Evolutionary conservation across 306 rosid species (phyloP), one percentile per base, ranked within the genome.

Genomic region (barrel medic (Medicago truncatula)): DNA sequence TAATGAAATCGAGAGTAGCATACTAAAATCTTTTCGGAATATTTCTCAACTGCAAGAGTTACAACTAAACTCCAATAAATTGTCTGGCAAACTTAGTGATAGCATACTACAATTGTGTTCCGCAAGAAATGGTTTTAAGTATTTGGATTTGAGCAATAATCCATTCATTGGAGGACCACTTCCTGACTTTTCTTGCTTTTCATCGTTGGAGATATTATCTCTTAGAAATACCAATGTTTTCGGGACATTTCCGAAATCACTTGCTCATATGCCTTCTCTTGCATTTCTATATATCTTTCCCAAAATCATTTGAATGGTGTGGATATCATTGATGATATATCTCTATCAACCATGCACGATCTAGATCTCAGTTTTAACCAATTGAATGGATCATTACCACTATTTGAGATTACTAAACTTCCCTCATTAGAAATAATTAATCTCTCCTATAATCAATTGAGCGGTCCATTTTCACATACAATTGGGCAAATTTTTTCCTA

Each of bases 31-130:
- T 18, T 67, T 83, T 9, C 10, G 6, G 3, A 68, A 4, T 38
- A 14, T 76, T 1, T 75, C 76, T 40, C 73, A 52, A 10, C 14
- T 86, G 16, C 40, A 78, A 64, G 6, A 0, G 8, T 60, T 83
- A 16, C 0, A 0, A 0, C 13, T 81, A 2, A 0, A 0, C 5
- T 1, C 3, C 43, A 86, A 83, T 47, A 76, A 54, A 15, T 21
- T 73, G 56, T 50, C 78, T 18, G 79, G 56, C 8, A 12, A 11
- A 44, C 49, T 44, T 13, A 44, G 6, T 11, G 49, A 44, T 1
- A 44, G 11, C 6, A 11, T 44, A 44, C 49, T 11, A 11, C 49
- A 44, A 44, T 3, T 44, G 49, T 44, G 15, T 44, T 9, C 1
- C 3, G 15, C 49, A 3, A 44, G 3, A 44, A 3, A 44, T 11